A percentile compares a stretch with the other conserved stretches of the same genome.
Conservation (phyloP, 2,329 filamentous ascomycete genomes). For the Aspergillus sp. region DNA sequence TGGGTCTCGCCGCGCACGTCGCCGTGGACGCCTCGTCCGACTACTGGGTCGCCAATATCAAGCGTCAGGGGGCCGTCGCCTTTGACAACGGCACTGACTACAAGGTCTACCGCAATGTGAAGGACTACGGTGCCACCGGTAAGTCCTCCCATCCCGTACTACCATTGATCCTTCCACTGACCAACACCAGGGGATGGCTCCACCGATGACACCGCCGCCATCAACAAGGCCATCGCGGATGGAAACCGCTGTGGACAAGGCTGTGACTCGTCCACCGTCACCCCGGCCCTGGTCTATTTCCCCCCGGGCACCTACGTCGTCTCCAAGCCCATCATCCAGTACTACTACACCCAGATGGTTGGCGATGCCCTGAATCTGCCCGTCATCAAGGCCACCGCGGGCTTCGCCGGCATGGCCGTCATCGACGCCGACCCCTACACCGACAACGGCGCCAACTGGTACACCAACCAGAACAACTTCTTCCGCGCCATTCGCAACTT, state of each 20-base stretch:
- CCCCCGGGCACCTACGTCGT: constrained; percentile 83
- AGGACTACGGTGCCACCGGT: constrained; percentile 71
- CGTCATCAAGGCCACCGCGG: constrained; percentile 68
- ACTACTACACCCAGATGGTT: constrained; percentile 91
- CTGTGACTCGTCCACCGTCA: constrained; percentile 81
- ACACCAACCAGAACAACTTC: constrained; percentile 79
- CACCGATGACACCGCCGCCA: constrained; percentile 83
- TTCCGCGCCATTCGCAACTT: constrained; percentile 82
- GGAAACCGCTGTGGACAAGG: constrained; percentile 75
- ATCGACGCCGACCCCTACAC: constrained; percentile 87
- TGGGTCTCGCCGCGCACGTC: constrained; percentile 13
- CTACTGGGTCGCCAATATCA: constrained; percentile 72
- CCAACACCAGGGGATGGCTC: constrained; percentile 56
- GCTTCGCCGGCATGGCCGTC: constrained; percentile 81
- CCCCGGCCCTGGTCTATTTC: constrained; percentile 88
- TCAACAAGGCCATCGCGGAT: constrained; percentile 78
- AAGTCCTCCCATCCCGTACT: constrained; percentile 41
- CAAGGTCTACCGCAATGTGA: constrained; percentile 74
- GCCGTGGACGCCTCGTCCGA: constrained; percentile 33
- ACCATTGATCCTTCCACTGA: constrained; percentile 11
- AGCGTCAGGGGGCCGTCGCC: constrained; percentile 66
- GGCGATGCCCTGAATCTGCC: constrained; percentile 74
- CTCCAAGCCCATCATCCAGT: constrained; percentile 73
- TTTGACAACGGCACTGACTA: constrained; percentile 60
- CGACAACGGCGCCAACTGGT: constrained; percentile 67